Conservation (phyloP, 345 rosid genomes). For the Passiflora organensis region DNA sequence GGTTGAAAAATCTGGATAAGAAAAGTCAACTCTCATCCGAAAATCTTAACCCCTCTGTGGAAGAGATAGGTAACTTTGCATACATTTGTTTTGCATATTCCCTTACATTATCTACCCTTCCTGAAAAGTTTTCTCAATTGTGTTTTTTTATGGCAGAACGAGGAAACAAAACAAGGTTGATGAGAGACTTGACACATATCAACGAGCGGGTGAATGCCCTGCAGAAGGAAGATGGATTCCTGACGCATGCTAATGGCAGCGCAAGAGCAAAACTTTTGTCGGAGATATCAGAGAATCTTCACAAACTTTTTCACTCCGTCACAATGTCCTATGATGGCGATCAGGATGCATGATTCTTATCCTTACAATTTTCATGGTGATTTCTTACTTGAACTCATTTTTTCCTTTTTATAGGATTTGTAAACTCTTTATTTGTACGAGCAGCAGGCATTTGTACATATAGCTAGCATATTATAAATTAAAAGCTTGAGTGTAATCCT, state of each 20-base stretch:
- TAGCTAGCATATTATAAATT: too few species aligned
- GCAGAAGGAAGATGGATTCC: conserved; percentile 33
- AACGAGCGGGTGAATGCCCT: conserved; percentile 38
- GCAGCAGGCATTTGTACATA: too few species aligned
- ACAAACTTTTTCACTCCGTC: conserved; percentile 36
- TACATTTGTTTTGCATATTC: neutral
- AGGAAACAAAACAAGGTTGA: conserved; percentile 19
- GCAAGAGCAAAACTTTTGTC: conserved; percentile 34
- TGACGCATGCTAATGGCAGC: conserved; percentile 24
- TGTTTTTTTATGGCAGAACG: conserved; percentile 15
- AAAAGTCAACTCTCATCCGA: conserved; percentile 21
- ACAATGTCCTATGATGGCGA: conserved; percentile 19
- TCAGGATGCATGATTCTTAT: conserved; percentile 18
- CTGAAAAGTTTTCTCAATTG: neutral
- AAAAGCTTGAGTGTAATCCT: too few species aligned
- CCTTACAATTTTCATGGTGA: conserved; percentile 12
- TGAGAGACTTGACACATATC: conserved; percentile 30
- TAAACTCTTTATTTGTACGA: too few species aligned
- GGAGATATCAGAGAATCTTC: conserved; percentile 37
- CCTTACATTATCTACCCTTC: neutral
- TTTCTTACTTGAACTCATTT: neutral
- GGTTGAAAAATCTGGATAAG: conserved; percentile 21
- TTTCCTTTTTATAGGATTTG: too few species aligned
- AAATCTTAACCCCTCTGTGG: conserved; percentile 9
- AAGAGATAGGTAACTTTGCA: conserved; percentile 34